Evolutionary conservation across 345 rosid genomes (phyloP).

Genomic region (Citrus maxima): DNA sequence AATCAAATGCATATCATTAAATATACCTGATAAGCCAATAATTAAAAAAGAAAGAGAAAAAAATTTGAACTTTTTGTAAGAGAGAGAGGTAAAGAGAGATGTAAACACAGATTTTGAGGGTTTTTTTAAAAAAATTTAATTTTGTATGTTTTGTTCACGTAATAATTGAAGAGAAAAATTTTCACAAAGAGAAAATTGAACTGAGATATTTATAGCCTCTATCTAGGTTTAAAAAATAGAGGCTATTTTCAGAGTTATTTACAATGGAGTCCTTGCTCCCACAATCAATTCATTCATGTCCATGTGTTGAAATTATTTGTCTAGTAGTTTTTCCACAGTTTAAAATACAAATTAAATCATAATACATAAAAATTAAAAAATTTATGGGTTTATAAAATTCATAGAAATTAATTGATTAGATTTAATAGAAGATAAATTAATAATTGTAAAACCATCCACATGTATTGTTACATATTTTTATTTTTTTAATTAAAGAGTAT

Average conservation of each 20-base stretch:
- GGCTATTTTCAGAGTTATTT: background rate
- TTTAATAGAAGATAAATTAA: too few relatives aligned
- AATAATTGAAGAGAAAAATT: background rate
- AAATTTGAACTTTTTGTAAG: background rate
- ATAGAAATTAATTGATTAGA: too few relatives aligned
- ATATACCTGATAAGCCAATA: slow-evolving; percentile 7
- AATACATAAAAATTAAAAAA: too few relatives aligned
- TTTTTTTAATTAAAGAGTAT: too few relatives aligned
- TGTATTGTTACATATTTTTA: too few relatives aligned
- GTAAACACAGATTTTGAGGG: background rate
- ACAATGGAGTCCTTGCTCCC: background rate
- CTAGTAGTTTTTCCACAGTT: too few relatives aligned
- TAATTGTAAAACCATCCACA: too few relatives aligned
- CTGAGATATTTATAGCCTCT: slow-evolving; percentile 7
- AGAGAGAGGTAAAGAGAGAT: background rate
- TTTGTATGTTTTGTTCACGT: background rate
- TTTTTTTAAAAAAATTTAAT: background rate
- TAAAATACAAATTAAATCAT: too few relatives aligned
- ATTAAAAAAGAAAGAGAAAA: background rate
- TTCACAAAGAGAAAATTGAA: background rate
- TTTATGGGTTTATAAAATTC: too few relatives aligned
- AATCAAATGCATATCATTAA: slow-evolving; percentile 13
- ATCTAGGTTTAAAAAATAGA: background rate
- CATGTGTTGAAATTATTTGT: too few relatives aligned
- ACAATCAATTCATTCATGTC: too few relatives aligned